Conservation (phyloP, 805 yeast genomes). For the Ogataea parapolymorpha region DNA sequence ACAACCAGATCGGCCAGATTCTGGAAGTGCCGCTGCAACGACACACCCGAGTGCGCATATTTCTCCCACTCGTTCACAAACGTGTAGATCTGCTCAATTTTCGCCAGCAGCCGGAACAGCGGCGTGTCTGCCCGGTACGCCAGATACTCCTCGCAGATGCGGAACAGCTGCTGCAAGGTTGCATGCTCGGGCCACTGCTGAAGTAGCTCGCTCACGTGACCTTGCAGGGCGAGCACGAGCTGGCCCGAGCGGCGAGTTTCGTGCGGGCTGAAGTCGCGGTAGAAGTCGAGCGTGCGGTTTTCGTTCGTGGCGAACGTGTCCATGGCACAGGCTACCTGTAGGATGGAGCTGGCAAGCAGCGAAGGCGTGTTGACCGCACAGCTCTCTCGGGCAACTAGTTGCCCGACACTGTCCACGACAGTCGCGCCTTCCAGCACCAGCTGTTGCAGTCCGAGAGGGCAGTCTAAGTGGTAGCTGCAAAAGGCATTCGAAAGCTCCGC, state of each 20-base stretch:
- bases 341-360: slow-evolving; percentile 35
- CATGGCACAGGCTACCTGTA: slow-evolving; percentile 34
- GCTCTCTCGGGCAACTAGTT: slow-evolving; percentile 22
- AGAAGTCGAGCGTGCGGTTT: slow-evolving; percentile 49
- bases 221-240: slow-evolving; percentile 43
- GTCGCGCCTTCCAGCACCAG: slow-evolving; percentile 42
- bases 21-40: slow-evolving; percentile 54
- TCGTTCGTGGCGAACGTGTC: slow-evolving; percentile 19
- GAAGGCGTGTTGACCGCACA: slow-evolving; percentile 27
- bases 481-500: slow-evolving; percentile 48
- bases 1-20: slow-evolving; percentile 68
- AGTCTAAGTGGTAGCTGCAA: slow-evolving; percentile 36
- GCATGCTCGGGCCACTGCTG: slow-evolving; percentile 94
- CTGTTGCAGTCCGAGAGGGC: slow-evolving; percentile 7
- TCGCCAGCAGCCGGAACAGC: slow-evolving; percentile 70
- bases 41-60: slow-evolving; percentile 76
- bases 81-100: slow-evolving; percentile 82
- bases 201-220: slow-evolving; percentile 45
- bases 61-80: slow-evolving; percentile 90
- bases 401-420: slow-evolving; percentile 29
- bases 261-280: slow-evolving; percentile 53
- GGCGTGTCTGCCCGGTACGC: slow-evolving; percentile 64
- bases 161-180: slow-evolving; percentile 63
- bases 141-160: slow-evolving; percentile 65
- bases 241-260: slow-evolving; percentile 62